Evolutionary conservation across 2,329 filamentous ascomycete genomes (phyloP), one percentile per base, ranked within the genome.

Genomic region (Raffaelea arxii): DNA sequence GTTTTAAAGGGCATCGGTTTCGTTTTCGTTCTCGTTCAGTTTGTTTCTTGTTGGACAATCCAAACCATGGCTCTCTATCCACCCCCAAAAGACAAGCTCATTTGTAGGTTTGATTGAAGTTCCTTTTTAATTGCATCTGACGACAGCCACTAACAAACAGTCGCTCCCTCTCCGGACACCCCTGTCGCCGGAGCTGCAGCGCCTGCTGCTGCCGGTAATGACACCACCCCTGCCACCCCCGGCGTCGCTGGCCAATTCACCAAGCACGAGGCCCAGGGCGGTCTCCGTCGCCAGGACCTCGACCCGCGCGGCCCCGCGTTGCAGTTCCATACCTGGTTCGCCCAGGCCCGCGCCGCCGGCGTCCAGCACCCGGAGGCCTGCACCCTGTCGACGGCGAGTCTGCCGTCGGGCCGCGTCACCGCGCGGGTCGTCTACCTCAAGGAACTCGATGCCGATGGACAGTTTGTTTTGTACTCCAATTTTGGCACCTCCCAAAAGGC

Each of bases 391-490:
- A 98, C 92, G 1, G 89, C 90, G 0, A 71, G 75, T 22, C 75
- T 97, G 4, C 91, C 91, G 2, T 85, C 80, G 0, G 92, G 92
- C 50, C 82, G 85, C 41, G 85, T 97, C 19, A 88, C 81, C 41
- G 82, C 86, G 4, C 86, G 92, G 49, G 76, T 88, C 55, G 88
- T 98, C 32, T 98, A 97, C 67, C 75, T 98, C 54, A 98, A 98
- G 67, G 92, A 97, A 70, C 79, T 97, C 22, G 90, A 97, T 64
- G 65, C 71, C 46, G 57, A 65, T 5, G 89, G 90, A 16, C n/a
- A n/a, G n/a, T 98, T 94, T 66, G 88, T 97, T 38, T 74, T 98
- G 42, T 98, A 97, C 72, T 85, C 80, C 59, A 98, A 98, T 65
- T 91, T 90, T 70, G 89, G 80, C 50, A 92, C 86, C 0, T 86